Evolutionary conservation across 805 yeast species (phyloP), one percentile per base, ranked within the genome.

Genomic region (Metschnikowia rubicola): DNA sequence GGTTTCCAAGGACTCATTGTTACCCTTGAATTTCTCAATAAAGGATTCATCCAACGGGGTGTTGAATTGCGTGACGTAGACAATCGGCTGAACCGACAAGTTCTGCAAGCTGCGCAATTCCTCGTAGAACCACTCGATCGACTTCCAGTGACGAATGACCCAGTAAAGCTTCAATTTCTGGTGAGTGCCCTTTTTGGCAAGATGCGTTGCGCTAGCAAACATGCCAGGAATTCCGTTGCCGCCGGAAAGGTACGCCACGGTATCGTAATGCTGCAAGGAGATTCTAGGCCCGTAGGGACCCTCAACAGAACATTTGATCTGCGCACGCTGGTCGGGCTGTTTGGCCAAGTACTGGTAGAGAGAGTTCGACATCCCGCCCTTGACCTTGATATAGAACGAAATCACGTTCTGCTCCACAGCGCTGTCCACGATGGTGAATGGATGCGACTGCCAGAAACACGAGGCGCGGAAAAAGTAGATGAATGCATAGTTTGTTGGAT

Each of bases 361-460:
- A 17, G 61, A 56, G 44, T 62, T 71, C 12, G 88, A 81, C 44
- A 80, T 62, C 48, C 88, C 89, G n/a, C 72, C 72, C 60, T 80
- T 80, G 15, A 74, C 75, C 57, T 77, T 79, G 56, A 79, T 71
- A 53, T 68, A 73, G 41, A 78, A 64, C 1, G 68, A 64, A 9
- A 79, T 58, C 47, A 74, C 63, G 50, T 69, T 72, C 13, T 70
- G 65, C 10, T 67, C 66, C 37, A 67, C 63, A 1, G 65, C 62
- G 4, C 77, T 65, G 41, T 73, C 73, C 13, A 78, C 66, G 7
- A 79, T 63, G 1, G 91, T 83, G 65, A 87, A 85, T 4, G 92
- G 92, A 61, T 86, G 90, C 4, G 85, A 78, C 61, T 85, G 88
- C 82, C 84, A 83, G 61, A 83, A 80, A 34, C 73, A 64, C 3